phyloP scores from a whole-genome alignment of 169 alveolate species.

The Eimeria sp. region DNA sequence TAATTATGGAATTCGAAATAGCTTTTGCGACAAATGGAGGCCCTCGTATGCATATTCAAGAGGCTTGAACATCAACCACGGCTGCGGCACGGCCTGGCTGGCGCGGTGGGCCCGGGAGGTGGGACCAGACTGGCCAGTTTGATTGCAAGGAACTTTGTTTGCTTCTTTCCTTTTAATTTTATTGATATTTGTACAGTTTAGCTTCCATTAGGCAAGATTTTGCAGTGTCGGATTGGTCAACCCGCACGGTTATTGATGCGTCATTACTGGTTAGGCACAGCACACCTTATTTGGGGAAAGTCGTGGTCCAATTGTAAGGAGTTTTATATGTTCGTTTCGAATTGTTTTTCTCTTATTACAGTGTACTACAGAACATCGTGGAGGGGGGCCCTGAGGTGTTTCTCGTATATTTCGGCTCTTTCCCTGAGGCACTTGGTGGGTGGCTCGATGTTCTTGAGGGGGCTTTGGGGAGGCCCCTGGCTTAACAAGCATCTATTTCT shows the following conservation, averaged over 20 bases:
- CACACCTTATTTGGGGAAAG: background rate
- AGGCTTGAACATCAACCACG: background rate
- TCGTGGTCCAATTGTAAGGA: background rate
- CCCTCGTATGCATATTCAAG: background rate
- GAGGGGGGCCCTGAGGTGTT: background rate
- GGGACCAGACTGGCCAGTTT: background rate
- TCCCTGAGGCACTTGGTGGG: constrained; percentile 24
- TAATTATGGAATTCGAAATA: background rate
- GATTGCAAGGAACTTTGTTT: background rate
- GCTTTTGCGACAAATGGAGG: background rate
- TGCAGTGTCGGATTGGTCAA: background rate
- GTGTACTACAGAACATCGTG: background rate
- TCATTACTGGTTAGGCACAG: background rate
- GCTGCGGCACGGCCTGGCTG: constrained; percentile 19
- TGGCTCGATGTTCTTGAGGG: constrained; percentile 28
- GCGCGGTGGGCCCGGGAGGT: constrained; percentile 13
- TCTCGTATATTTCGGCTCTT: background rate
- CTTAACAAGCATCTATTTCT: background rate
- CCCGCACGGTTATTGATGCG: background rate
- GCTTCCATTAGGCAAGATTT: background rate
- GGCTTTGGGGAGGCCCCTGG: background rate
- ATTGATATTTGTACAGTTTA: background rate
- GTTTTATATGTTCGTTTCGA: background rate
- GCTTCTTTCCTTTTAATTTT: background rate
- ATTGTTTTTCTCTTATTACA: background rate